Conservation (phyloP, 495 filamentous ascomycete genomes). For the Patellaria atrata region DNA sequence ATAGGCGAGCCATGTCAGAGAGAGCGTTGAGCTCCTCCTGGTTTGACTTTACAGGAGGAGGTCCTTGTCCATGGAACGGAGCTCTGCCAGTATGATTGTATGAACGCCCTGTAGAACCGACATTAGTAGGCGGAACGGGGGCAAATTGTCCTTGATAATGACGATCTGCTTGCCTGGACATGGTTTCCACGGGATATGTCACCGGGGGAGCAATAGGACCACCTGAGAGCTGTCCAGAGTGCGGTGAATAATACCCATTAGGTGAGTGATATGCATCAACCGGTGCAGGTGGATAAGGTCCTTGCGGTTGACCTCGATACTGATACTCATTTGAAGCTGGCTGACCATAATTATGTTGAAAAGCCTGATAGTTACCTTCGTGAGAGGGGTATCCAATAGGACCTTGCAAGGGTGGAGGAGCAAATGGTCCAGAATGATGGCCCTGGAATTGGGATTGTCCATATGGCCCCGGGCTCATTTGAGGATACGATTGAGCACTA, state of each 20-base stretch:
- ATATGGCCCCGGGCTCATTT: constrained; percentile 28
- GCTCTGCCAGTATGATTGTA: constrained; percentile 2
- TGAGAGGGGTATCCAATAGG: constrained; percentile 3
- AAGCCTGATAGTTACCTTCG: constrained; percentile 14
- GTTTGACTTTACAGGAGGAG: not conserved
- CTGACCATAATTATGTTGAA: not conserved
- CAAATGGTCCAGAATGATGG: constrained; percentile 28
- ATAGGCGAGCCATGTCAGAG: constrained; percentile 40
- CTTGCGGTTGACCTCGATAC: no score
- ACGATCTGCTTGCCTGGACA: not conserved
- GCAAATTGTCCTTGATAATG: not conserved
- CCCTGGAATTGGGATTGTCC: constrained; percentile 26
- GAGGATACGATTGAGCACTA: constrained; percentile 21
- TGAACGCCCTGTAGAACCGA: not conserved
- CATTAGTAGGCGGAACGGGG: not conserved
- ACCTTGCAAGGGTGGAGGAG: constrained; percentile 18
- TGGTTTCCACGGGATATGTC: not conserved
- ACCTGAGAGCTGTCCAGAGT: not conserved
- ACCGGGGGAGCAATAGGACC: constrained; percentile 5
- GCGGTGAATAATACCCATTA: constrained; percentile 6
- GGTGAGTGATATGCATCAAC: constrained; percentile 10
- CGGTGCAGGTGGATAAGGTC: constrained; percentile 4
- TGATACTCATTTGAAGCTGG: not conserved
- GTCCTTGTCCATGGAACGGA: not conserved
- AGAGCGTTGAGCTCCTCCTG: constrained; percentile 42